phyloP scores from a whole-genome alignment of 2,329 filamentous ascomycete genomes.

The Phialemonium atrogriseum region DNA sequence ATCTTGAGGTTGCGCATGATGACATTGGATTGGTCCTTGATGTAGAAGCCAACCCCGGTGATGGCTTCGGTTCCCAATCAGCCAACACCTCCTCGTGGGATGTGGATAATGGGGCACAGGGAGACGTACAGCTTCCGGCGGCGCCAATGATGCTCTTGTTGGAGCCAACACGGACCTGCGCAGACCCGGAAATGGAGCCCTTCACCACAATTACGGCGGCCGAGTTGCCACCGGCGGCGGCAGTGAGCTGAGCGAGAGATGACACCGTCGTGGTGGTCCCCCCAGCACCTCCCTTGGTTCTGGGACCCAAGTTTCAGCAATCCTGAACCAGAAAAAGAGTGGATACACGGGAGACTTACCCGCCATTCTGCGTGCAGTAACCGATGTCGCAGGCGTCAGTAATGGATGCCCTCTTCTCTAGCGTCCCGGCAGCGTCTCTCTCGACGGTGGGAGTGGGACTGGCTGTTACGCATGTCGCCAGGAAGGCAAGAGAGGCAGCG shows the following conservation, averaged over 20 bases:
- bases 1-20: conserved; percentile 57
- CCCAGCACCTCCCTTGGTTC: conserved; percentile 45
- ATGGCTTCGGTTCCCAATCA: conserved; percentile 16
- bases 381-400: conserved; percentile 2
- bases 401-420: conserved; percentile 1
- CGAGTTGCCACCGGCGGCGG: conserved; percentile 37
- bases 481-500: neutral
- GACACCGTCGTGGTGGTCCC: conserved; percentile 47
- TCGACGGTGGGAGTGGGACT: neutral
- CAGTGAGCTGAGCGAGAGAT: conserved; percentile 37
- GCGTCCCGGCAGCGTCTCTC: too few relatives aligned
- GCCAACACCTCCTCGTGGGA: too few relatives aligned
- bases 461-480: neutral
- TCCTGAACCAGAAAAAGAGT: neutral
- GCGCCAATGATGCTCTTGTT: conserved; percentile 44
- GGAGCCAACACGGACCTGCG: conserved; percentile 35
- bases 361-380: conserved; percentile 3
- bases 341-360: too few relatives aligned
- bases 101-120: too few relatives aligned
- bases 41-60: conserved; percentile 40
- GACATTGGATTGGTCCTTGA: conserved; percentile 47
- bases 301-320: conserved; percentile 4
- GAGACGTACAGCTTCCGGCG: conserved; percentile 18
- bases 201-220: conserved; percentile 36
- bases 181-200: conserved; percentile 31